Percentiles rank a stretch among this genome's conserved stretches.
Conservation (phyloP, 1,139 yeast species). For the Pichia sp. region DNA sequence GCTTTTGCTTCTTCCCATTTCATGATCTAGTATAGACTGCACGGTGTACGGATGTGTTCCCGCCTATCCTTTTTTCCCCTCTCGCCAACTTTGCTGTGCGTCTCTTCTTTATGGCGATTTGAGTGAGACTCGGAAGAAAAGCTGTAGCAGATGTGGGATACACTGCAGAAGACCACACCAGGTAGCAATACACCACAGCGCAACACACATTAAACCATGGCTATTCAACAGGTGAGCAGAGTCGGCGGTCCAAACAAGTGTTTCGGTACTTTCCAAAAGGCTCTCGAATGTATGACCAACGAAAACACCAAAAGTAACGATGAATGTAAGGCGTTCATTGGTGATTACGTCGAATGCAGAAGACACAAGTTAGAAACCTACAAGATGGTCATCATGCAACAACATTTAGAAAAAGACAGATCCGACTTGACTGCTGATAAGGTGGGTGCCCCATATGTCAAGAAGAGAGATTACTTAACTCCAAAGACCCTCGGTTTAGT, state of each 20-base stretch:
- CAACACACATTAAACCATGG: conserved; percentile 21
- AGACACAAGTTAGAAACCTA: conserved; percentile 33
- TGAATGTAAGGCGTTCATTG: conserved; percentile 30
- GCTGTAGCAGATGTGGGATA: no score
- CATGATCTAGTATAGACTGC: background rate
- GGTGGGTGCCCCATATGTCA: conserved; percentile 34
- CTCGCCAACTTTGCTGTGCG: background rate
- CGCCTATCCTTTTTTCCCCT: background rate
- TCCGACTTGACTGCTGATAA: conserved; percentile 26
- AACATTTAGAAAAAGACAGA: conserved; percentile 29
- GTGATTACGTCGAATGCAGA: conserved; percentile 35
- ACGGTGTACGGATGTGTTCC: conserved; percentile 9
- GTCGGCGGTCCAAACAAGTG: conserved; percentile 36
- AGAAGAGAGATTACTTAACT: conserved; percentile 33
- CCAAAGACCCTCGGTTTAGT: conserved; percentile 35
- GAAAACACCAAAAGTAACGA: conserved; percentile 27
- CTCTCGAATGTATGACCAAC: conserved; percentile 35
- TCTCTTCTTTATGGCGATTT: background rate
- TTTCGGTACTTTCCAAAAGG: conserved; percentile 34
- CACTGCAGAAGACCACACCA: no score
- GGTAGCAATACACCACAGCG: background rate
- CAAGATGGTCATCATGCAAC: conserved; percentile 31
- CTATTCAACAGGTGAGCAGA: conserved; percentile 34
- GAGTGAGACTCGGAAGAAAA: background rate
- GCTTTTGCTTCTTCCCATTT: background rate